Evolutionary conservation across 129 eudicot species (phyloP), one percentile per base, ranked within the genome.

Genomic region (Escallonia rubra): DNA sequence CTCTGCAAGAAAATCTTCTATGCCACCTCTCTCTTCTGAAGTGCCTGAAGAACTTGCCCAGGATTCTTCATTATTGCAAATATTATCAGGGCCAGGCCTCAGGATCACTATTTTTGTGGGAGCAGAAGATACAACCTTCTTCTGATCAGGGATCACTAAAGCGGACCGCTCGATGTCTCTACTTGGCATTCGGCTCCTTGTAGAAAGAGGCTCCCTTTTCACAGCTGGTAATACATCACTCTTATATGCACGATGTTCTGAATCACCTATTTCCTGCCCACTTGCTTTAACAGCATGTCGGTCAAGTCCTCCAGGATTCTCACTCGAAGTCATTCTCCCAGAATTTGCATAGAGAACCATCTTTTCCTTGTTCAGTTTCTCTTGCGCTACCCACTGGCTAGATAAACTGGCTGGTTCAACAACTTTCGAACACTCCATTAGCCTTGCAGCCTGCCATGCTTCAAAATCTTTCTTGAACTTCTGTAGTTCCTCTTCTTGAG

Each of bases 401-500:
- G 90, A 84, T 12, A 55, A 58, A 70, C 80, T 65, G 43, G 79
- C 81, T 45, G 62, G 73, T 72, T 89, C 85, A 76, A 80, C 82
- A 43, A 74, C 78, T 67, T 80, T 83, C n/a, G 96, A 81, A 76
- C 96, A 90, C 71, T 94, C 89, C 67, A 81, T 81, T 63, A 87
- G 81, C 76, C 99, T 82, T 59, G 93, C 88, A 6, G 96, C 70
- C 76, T 90, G 99, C 88, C 90, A 94, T 68, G 94, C 97, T 81
- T 83, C 96, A 59, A 94, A 94, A 43, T 94, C 99, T 81, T 90
- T 87, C 80, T 94, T 94, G 56, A 94, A 94, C 79, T 85, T 88
- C 72, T 94, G 93, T 7, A 94, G 79, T 76, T 94, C 99, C 74
- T 94, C 91, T 73, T 94, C 99, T 74, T 94, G 99, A 56, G 99